phyloP scores from a whole-genome alignment of 1,139 yeast species.

The Chernovozyma sophiae-reginae region DNA sequence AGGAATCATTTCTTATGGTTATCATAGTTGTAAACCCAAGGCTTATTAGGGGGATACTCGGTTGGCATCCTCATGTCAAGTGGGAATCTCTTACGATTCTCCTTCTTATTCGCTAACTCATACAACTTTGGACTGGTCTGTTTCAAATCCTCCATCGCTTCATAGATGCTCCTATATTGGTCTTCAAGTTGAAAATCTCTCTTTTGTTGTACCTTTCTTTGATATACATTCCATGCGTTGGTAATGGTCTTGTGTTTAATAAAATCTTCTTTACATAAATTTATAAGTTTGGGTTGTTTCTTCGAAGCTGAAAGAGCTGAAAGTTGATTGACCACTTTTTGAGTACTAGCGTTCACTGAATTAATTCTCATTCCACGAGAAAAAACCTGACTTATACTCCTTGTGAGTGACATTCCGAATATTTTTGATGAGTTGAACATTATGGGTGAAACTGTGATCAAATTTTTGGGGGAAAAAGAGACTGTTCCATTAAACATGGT shows the following conservation, averaged over 20 bases:
- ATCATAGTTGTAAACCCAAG: slow-evolving; percentile 70
- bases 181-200: slow-evolving; percentile 46
- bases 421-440: too few relatives aligned
- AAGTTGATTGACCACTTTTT: slow-evolving; percentile 66
- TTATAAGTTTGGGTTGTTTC: slow-evolving; percentile 80
- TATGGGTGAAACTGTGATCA: too few relatives aligned
- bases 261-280: slow-evolving; percentile 74
- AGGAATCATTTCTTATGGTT: slow-evolving; percentile 12
- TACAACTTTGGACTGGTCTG: slow-evolving; percentile 42
- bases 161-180: slow-evolving; percentile 64
- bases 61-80: slow-evolving; percentile 84
- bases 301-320: slow-evolving; percentile 83
- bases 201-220: slow-evolving; percentile 43
- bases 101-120: slow-evolving; percentile 47
- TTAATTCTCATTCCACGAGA: slow-evolving; percentile 14
- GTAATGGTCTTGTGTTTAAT: slow-evolving; percentile 80
- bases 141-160: slow-evolving; percentile 74
- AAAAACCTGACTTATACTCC: not conserved
- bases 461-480: too few relatives aligned
- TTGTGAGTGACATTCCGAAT: too few relatives aligned
- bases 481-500: too few relatives aligned
- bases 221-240: slow-evolving; percentile 74
- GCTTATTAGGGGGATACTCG: slow-evolving; percentile 79
- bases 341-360: slow-evolving; percentile 54
- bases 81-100: slow-evolving; percentile 57